A percentile compares a stretch with the other conserved stretches of the same genome.
Evolutionary conservation across 306 rosid species (phyloP).

Genomic region (Malus sylvestris): DNA sequence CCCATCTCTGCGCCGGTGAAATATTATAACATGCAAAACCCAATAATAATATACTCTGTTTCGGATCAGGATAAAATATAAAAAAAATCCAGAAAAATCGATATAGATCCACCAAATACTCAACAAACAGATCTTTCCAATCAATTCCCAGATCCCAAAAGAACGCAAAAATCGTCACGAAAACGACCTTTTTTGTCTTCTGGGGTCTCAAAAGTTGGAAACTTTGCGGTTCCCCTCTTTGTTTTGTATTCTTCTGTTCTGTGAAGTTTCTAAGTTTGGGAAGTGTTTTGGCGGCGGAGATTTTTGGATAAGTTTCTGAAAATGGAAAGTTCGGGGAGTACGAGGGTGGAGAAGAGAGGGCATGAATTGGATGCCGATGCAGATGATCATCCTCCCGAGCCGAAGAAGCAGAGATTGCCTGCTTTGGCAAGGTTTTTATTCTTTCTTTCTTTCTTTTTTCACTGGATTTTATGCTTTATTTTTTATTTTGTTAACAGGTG

Average conservation of each 20-base stretch:
- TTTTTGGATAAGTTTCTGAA: conserved; percentile 40
- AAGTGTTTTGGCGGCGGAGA: conserved; percentile 17
- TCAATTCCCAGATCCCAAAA: not conserved
- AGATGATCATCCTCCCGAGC: conserved; percentile 26
- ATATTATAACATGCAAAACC: not conserved
- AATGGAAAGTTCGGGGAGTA: conserved; percentile 60
- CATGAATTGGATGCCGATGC: conserved; percentile 29
- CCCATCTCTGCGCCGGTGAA: conserved; percentile 46
- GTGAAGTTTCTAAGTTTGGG: conserved; percentile 44
- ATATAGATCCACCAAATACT: conserved; percentile 2
- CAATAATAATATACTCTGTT: not conserved
- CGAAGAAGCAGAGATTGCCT: conserved; percentile 62
- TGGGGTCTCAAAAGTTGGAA: not conserved
- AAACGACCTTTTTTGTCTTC: not conserved
- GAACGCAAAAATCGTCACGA: not conserved
- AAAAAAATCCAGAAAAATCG: not conserved
- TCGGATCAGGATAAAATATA: conserved; percentile 10
- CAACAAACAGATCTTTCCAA: not conserved
- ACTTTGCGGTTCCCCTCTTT: not conserved
- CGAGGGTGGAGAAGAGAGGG: conserved; percentile 56
- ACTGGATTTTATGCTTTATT: not conserved
- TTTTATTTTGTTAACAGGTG: not conserved
- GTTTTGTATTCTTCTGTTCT: conserved; percentile 12
- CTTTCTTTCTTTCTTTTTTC: not conserved
- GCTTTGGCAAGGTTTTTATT: conserved; percentile 63